Percentiles rank a stretch among this genome's conserved stretches.
Conservation (phyloP, 2,329 filamentous ascomycete genomes). For the Chalara sp. region DNA sequence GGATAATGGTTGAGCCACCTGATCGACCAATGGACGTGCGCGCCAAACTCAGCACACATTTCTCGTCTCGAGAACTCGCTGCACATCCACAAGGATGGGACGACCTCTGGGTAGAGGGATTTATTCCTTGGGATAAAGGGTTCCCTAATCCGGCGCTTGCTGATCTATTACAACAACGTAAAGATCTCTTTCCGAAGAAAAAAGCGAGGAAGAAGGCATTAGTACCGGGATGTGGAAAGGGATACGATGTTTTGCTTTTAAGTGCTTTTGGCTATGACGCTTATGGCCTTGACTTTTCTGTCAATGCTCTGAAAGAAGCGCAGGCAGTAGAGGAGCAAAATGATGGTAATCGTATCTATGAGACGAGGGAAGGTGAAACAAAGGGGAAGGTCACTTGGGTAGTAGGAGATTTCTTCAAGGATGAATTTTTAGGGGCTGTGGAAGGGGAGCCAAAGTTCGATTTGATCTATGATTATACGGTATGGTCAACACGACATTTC, state of each 20-base stretch:
- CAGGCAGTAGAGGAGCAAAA: constrained; percentile 14
- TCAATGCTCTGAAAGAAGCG: constrained; percentile 11
- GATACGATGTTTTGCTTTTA: constrained; percentile 74
- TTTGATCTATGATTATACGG: constrained; percentile 58
- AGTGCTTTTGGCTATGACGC: constrained; percentile 71
- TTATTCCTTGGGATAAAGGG: constrained; percentile 50
- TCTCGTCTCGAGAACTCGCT: constrained; percentile 9
- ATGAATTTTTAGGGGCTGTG: constrained; percentile 44
- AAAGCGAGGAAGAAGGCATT: constrained; percentile 47
- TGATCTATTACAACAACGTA: constrained; percentile 41
- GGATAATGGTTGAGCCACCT: background rate
- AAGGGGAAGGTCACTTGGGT: constrained; percentile 50
- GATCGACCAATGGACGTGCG: constrained; percentile 18
- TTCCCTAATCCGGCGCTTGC: constrained; percentile 45
- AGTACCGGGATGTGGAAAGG: constrained; percentile 76
- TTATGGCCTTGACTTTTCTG: constrained; percentile 58
- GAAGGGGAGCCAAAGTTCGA: constrained; percentile 48
- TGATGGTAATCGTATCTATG: constrained; percentile 36
- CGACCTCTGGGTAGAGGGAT: constrained; percentile 36
- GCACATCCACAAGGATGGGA: constrained; percentile 35
- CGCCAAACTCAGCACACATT: constrained; percentile 20
- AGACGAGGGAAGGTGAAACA: constrained; percentile 33
- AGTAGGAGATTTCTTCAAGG: constrained; percentile 59
- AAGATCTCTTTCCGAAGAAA: constrained; percentile 33
- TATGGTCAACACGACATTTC: constrained; percentile 28